Evolutionary conservation across 78 protist species (phyloP).

Genomic region (Anaeramoeba flamelloides): DNA sequence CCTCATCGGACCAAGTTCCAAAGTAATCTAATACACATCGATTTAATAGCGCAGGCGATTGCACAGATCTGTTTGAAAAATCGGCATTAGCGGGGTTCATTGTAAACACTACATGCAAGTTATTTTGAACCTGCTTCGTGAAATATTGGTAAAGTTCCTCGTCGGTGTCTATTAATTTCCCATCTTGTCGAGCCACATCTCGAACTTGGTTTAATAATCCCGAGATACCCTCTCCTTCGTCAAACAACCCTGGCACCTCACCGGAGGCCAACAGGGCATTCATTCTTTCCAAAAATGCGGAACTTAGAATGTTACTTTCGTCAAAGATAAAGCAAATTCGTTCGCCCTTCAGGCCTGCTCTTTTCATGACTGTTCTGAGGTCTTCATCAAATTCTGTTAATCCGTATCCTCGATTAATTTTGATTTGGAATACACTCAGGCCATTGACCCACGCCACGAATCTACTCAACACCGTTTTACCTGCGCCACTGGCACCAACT

Average conservation of each 20-base stretch:
- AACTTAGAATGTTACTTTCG: conserved; percentile 67
- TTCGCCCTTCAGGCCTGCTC: conserved; percentile 36
- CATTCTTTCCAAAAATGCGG: conserved; percentile 67
- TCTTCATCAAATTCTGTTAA: conserved; percentile 49
- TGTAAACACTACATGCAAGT: conserved; percentile 55
- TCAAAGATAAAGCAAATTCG: conserved; percentile 48
- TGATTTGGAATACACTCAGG: conserved; percentile 27
- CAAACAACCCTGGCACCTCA: conserved; percentile 68
- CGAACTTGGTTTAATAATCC: conserved; percentile 33
- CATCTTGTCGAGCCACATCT: conserved; percentile 28
- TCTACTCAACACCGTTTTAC: conserved; percentile 60
- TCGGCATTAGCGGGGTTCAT: conserved; percentile 63
- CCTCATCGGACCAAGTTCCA: conserved; percentile 77
- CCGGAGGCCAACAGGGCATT: conserved; percentile 61
- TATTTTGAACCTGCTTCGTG: conserved; percentile 23
- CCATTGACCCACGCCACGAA: conserved; percentile 61
- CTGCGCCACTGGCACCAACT: conserved; percentile 85
- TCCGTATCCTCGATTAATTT: conserved; percentile 45
- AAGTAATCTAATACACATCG: conserved; percentile 91
- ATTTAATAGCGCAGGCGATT: conserved; percentile 85
- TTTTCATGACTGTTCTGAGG: conserved; percentile 28
- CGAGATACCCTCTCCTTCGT: conserved; percentile 23
- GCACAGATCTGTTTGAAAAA: too few relatives aligned
- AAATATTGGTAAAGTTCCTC: conserved; percentile 15
- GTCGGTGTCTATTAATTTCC: conserved; percentile 27